These are phyloP conservation scores for Clonostachys solani DNA, from an alignment of 2,329 filamentous ascomycete genomes.

Conservation along the genomic window DNA sequence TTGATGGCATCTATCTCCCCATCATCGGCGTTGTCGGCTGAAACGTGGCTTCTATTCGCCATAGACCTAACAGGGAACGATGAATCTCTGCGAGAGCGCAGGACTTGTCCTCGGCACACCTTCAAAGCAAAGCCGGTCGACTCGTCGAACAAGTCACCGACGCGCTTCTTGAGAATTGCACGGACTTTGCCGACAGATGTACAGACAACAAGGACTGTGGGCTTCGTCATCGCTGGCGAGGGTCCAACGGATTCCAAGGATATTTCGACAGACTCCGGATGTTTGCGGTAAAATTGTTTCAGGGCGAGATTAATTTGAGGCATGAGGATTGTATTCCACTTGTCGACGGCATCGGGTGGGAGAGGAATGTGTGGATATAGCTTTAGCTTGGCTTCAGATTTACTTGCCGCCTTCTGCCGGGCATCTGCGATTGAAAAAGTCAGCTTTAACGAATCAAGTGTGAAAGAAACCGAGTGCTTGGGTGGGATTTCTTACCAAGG, in stretches of 20 bases:
- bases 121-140: slow-evolving; percentile 61
- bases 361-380: slow-evolving; percentile 57
- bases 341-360: slow-evolving; percentile 57
- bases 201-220: slow-evolving; percentile 75
- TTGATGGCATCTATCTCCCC: slow-evolving; percentile 51
- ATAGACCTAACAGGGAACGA: slow-evolving; percentile 21
- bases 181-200: slow-evolving; percentile 71
- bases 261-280: slow-evolving; percentile 74
- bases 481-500: no score
- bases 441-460: neutral
- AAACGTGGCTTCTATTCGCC: slow-evolving; percentile 19
- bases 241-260: slow-evolving; percentile 73
- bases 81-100: slow-evolving; percentile 50
- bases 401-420: slow-evolving; percentile 2
- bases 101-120: slow-evolving; percentile 65
- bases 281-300: slow-evolving; percentile 66
- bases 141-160: slow-evolving; percentile 61
- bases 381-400: slow-evolving; percentile 38
- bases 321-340: slow-evolving; percentile 69
- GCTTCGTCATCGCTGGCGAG: slow-evolving; percentile 58
- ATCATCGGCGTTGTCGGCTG: slow-evolving; percentile 23
- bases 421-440: neutral
- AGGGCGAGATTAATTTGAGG: slow-evolving; percentile 70
- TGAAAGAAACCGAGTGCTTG: no score
- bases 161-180: slow-evolving; percentile 64